Evolutionary conservation across 768 basidiomycete species (phyloP).

Genomic region (Lactarius hatsudake): DNA sequence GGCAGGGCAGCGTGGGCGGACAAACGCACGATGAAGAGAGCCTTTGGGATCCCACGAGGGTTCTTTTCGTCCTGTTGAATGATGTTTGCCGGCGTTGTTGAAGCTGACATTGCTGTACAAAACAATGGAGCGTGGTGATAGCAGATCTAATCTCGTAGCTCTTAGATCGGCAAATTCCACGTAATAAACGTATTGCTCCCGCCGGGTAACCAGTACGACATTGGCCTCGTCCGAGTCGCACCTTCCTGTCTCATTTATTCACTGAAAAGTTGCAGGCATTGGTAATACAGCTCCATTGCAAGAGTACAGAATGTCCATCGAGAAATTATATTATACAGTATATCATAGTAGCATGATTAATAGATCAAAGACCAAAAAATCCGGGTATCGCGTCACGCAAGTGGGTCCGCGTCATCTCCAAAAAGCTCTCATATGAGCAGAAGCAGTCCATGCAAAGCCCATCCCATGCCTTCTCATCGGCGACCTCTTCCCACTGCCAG

Average conservation of each 20-base stretch:
- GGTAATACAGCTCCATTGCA: not conserved
- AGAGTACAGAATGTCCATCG: not conserved
- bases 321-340: not conserved
- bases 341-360: not conserved
- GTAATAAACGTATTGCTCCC: not conserved
- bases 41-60: slow-evolving; percentile 90
- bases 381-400: slow-evolving; percentile 8
- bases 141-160: slow-evolving; percentile 16
- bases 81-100: slow-evolving; percentile 30
- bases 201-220: no score
- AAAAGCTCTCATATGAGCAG: slow-evolving; percentile 6
- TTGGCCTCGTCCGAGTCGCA: no score
- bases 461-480: not conserved
- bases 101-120: slow-evolving; percentile 21
- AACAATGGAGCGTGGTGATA: no score
- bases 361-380: slow-evolving; percentile 4
- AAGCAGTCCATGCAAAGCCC: slow-evolving; percentile 7
- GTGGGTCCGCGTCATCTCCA: slow-evolving; percentile 2
- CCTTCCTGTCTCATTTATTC: no score
- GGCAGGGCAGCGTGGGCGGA: not conserved
- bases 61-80: slow-evolving; percentile 52
- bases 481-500: not conserved
- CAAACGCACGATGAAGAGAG: slow-evolving; percentile 83
- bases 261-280: not conserved
- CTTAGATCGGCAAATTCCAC: not conserved